Base-by-base conservation (phyloP, 129 eudicot genomes). In the Lactuca saligna region DNA sequence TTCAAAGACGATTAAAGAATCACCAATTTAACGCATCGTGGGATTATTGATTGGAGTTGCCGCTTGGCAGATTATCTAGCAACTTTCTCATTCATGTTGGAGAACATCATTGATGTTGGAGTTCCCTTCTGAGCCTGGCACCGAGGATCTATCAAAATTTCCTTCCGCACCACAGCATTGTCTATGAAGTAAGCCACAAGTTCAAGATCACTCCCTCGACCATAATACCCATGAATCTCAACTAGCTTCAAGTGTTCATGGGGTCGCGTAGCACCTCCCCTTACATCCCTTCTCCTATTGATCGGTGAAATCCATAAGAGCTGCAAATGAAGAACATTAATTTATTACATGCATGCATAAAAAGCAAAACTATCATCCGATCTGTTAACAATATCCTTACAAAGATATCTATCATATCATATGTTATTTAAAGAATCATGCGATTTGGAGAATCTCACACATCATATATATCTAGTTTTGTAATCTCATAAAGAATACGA, bases 51-150 rank as follows among this genome's bases (percentile, higher is more conserved):
- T 57, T 6, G 14, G 51, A 54, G 17, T 34, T 68, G 54, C 34
- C 62, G 17, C 63, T 37, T 20, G 16, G 73, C 54, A 12, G 11
- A 54, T 37, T 35, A 35, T 7, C 63, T 53, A 54, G 73, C 63
- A 6, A 2, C 13, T 68, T 68, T 3, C 37, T 16, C 38, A 25
- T 7, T 8, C 17, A 7, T 54, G 35, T n/a, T 5, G 6, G 3
- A 12, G 3, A 10, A 13, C 37, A 7, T 13, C 3, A 3, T 5
- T 8, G 29, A 25, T 7, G 42, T 12, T 3, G 7, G 15, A 63
- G 5, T 8, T 17, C 34, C 54, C 13, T 12, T 15, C 3, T 3
- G 17, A 17, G 51, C 44, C 31, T 3, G 4, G 4, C 67, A 41
- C 10, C 9, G 0, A 16, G 68, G 68, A 63, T 39, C 50, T 0